phyloP scores from a whole-genome alignment of 208 protist genomes.

The Wallacemonas sp. region DNA sequence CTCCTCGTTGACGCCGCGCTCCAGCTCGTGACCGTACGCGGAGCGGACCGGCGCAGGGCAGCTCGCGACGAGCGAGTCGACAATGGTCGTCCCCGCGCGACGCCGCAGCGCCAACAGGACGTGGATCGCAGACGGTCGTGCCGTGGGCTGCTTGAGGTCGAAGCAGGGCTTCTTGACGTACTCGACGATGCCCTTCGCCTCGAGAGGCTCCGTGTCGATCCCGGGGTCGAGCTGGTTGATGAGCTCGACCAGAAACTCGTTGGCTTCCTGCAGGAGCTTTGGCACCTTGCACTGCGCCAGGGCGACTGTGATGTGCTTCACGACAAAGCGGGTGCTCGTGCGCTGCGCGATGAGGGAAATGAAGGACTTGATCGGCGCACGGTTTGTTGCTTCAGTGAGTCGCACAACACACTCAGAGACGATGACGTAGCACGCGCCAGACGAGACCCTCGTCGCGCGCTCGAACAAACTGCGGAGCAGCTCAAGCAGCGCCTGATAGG shows the following conservation, averaged over 20 bases:
- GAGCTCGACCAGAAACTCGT: constrained; percentile 62
- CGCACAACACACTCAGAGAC: constrained; percentile 60
- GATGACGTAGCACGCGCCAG: constrained; percentile 65
- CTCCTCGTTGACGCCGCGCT: constrained; percentile 3
- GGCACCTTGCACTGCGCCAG: constrained; percentile 55
- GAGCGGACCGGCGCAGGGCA: constrained; percentile 24
- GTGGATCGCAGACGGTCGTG: constrained; percentile 41
- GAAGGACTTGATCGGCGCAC: constrained; percentile 46
- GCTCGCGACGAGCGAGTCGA: constrained; percentile 27
- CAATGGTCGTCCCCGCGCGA: constrained; percentile 4
- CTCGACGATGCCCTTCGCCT: constrained; percentile 52
- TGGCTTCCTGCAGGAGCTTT: constrained; percentile 72
- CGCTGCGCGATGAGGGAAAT: constrained; percentile 37
- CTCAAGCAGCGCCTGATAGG: constrained; percentile 49
- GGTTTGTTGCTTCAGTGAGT: constrained; percentile 78
- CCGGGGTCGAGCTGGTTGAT: constrained; percentile 21
- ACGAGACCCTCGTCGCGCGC: constrained; percentile 35
- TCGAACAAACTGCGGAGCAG: constrained; percentile 30
- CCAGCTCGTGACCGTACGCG: constrained; percentile 34
- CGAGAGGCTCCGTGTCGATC: constrained; percentile 27
- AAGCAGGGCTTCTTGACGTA: constrained; percentile 68
- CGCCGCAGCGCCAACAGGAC: constrained; percentile 46
- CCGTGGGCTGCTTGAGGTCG: constrained; percentile 43
- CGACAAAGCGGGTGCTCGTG: constrained; percentile 60
- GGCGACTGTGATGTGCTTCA: constrained; percentile 63